These are phyloP conservation scores for Staphylotrichum tortipilum DNA, from an alignment of 495 filamentous ascomycete species.

Conservation along the genomic window DNA sequence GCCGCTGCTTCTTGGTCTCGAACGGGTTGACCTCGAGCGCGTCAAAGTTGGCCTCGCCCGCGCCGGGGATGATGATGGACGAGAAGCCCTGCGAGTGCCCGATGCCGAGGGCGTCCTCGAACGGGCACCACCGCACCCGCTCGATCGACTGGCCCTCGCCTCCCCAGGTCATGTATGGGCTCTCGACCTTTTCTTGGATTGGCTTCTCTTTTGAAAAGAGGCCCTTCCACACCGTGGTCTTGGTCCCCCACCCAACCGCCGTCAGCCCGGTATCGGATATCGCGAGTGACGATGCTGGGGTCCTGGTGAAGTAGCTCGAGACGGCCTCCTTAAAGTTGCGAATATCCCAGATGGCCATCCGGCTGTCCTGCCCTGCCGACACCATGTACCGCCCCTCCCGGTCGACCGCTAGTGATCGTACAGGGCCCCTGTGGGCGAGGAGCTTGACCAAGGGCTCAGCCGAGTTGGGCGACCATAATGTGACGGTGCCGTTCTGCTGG, in stretches of 20 bases:
- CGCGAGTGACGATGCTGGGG: conserved; percentile 73
- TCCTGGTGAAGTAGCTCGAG: conserved; percentile 77
- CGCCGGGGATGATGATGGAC: conserved; percentile 81
- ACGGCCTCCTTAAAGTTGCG: conserved; percentile 80
- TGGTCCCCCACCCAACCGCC: conserved; percentile 87
- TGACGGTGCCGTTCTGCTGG: conserved; percentile 89
- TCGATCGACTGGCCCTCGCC: conserved; percentile 77
- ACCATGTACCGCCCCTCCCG: conserved; percentile 93
- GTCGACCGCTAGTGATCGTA: conserved; percentile 76
- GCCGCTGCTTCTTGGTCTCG: conserved; percentile 85
- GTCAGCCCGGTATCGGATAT: conserved; percentile 84
- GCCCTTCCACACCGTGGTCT: conserved; percentile 80
- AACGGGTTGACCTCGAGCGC: conserved; percentile 92
- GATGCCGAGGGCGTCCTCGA: conserved; percentile 83
- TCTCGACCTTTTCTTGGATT: conserved; percentile 70
- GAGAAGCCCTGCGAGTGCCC: conserved; percentile 80
- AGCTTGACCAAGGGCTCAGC: conserved; percentile 82
- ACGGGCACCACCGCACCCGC: conserved; percentile 83
- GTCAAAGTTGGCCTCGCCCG: conserved; percentile 95
- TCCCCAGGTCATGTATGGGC: conserved; percentile 89
- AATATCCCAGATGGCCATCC: conserved; percentile 95
- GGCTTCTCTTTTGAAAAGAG: conserved; percentile 60
- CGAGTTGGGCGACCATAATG: conserved; percentile 92
- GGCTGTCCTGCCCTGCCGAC: conserved; percentile 78
- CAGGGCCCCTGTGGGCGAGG: conserved; percentile 90